Evolutionary conservation across 2,329 filamentous ascomycete genomes (phyloP).

Genomic region (Periconia macrospinosa): DNA sequence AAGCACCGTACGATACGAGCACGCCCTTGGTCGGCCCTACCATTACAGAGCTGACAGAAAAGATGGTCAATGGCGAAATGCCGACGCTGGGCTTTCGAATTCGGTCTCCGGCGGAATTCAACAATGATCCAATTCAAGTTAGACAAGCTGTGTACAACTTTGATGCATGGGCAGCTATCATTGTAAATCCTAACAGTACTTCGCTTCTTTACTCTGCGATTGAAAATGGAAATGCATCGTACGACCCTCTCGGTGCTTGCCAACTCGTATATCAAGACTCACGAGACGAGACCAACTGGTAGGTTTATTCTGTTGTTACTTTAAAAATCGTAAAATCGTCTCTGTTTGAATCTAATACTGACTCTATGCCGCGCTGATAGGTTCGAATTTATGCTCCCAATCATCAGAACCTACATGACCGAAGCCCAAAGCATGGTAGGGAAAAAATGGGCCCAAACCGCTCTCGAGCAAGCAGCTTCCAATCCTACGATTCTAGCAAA

Average conservation of each 20-base stretch:
- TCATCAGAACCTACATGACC: conserved; percentile 52
- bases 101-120: conserved; percentile 54
- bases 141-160: conserved; percentile 62
- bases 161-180: conserved; percentile 62
- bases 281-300: conserved; percentile 59
- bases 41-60: conserved; percentile 50
- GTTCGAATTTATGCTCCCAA: conserved; percentile 55
- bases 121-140: conserved; percentile 59
- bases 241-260: conserved; percentile 62
- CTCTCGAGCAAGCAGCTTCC: conserved; percentile 46
- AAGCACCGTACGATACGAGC: conserved; percentile 54
- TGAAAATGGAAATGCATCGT: conserved; percentile 57
- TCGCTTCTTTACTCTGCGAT: conserved; percentile 59
- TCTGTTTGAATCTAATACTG: no score
- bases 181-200: conserved; percentile 66
- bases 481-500: conserved; percentile 45
- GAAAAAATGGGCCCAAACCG: conserved; percentile 45
- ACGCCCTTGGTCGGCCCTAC: conserved; percentile 60
- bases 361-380: not conserved
- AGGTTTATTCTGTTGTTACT: conserved; percentile 2
- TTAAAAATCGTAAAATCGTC: not conserved
- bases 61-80: conserved; percentile 44
- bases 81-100: conserved; percentile 55
- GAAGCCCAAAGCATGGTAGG: conserved; percentile 55
- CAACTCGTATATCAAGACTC: conserved; percentile 60